phyloP scores from a whole-genome alignment of 2,329 filamentous ascomycete genomes.

The Clarireedia monteithiana region DNA sequence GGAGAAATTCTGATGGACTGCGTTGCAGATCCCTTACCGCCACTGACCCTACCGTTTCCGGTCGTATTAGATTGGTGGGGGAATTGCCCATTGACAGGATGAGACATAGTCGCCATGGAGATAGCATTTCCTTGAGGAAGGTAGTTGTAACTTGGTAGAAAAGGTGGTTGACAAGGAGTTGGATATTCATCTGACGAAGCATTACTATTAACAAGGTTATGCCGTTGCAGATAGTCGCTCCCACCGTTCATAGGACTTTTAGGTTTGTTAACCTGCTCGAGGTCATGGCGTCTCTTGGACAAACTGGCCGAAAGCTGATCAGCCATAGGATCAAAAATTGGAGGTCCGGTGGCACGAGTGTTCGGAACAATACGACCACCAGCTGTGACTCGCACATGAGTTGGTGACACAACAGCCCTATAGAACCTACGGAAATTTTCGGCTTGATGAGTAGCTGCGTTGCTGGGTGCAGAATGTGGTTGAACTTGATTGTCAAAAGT shows the following conservation, averaged over 20 bases:
- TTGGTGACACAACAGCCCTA: conserved; percentile 59
- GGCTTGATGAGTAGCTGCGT: conserved; percentile 45
- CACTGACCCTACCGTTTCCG: not conserved
- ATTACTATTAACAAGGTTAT: not conserved
- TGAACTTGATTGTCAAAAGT: conserved; percentile 27
- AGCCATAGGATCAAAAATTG: conserved; percentile 23
- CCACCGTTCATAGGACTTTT: not conserved
- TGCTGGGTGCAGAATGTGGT: conserved; percentile 46
- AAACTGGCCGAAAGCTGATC: conserved; percentile 22
- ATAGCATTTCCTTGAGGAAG: conserved; percentile 9
- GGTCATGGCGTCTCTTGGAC: conserved; percentile 3
- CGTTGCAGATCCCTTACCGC: not conserved
- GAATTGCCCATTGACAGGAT: conserved; percentile 2
- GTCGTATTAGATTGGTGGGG: not conserved
- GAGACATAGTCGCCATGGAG: conserved; percentile 9
- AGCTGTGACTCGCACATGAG: conserved; percentile 59
- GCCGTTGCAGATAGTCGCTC: conserved; percentile 1
- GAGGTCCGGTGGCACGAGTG: conserved; percentile 36
- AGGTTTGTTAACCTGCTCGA: not conserved
- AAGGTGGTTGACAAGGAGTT: conserved; percentile 12
- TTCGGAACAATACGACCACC: conserved; percentile 61
- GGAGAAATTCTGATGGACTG: conserved; percentile 28
- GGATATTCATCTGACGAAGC: conserved; percentile 11
- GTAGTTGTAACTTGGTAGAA: conserved; percentile 15
- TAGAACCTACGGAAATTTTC: conserved; percentile 63